Evolutionary conservation across 176 grass and related monocot species (phyloP), one percentile per base, ranked within the genome.

Genomic region (Oryza nivara): DNA sequence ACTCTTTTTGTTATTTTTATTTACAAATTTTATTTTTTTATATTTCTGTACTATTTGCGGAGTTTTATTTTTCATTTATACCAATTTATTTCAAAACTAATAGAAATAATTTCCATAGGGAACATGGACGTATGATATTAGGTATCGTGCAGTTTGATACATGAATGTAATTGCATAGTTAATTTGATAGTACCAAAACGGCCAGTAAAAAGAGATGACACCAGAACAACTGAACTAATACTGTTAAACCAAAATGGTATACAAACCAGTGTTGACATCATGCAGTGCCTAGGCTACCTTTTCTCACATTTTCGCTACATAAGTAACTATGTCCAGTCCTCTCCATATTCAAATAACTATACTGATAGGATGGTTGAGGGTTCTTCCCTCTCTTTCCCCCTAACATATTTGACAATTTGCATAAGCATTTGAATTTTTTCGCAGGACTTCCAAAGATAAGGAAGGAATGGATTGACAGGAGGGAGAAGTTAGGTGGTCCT

Each of bases 371-470:
- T 9, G 9, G 20, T n/a, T 9, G 58, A 70, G 49, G 16, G 7
- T 17, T 45, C 67, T 78, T 20, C 38, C 30, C 65, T 73, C 61
- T n/a, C 83, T 9, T 84, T 64, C 4, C 40, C 28, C 11, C 32
- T 65, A 30, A 26, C 34, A 60, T 46, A 30, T 10, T 20, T 28
- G 23, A 22, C 60, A 36, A 1, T 83, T 74, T 88, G 15, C 75
- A 76, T 35, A 73, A 72, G 3, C 20, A 52, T 70, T 52, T 7
- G 26, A 61, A 11, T 63, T 22, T 32, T 32, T 91, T 74, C 80
- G 7, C 87, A 98, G 96, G 96, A 67, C 87, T 98, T 66, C 93
- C 96, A 58, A 95, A 98, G 87, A 89, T 98, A 84, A 95, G 96
- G 76, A 95, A 92, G 85, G 96, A 92, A 34, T 98, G 96, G 96